A percentile compares a stretch with the other conserved stretches of the same genome.
Conservation (phyloP, 345 rosid species). For the Populus euphratica region DNA sequence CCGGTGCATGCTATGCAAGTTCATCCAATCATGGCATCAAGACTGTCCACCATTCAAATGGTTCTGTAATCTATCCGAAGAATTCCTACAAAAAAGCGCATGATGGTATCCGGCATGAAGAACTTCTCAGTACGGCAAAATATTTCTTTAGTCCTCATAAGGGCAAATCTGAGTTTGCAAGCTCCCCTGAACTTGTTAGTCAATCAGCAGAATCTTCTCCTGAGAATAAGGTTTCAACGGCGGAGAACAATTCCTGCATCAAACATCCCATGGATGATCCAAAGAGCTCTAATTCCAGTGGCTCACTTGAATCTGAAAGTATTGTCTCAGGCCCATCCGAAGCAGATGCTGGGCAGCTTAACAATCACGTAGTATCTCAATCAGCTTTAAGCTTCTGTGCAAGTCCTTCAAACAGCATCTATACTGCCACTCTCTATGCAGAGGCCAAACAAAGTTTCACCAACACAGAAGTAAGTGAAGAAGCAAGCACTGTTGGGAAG, state of each 20-base stretch:
- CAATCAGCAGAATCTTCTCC: constrained; percentile 17
- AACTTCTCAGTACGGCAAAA: constrained; percentile 30
- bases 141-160: constrained; percentile 21
- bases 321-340: constrained; percentile 28
- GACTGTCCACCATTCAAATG: constrained; percentile 23
- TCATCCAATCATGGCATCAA: constrained; percentile 18
- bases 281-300: constrained; percentile 35
- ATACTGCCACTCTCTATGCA: constrained; percentile 45
- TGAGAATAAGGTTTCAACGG: constrained; percentile 12
- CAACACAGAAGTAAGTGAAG: constrained; percentile 63
- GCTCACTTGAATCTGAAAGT: constrained; percentile 39
- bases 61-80: constrained; percentile 32
- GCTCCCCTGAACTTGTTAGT: constrained; percentile 14
- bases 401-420: constrained; percentile 61
- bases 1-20: constrained; percentile 11
- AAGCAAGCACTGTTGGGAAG: constrained; percentile 48
- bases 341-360: constrained; percentile 29
- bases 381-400: constrained; percentile 44
- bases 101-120: constrained; percentile 22
- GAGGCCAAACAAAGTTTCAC: constrained; percentile 83
- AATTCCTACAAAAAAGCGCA: constrained; percentile 12
- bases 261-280: constrained; percentile 35
- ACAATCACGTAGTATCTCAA: constrained; percentile 31
- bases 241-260: constrained; percentile 27
- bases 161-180: constrained; percentile 21